Evolutionary conservation across 2,329 filamentous ascomycete species (phyloP), one percentile per base, ranked within the genome.

Genomic region (Penicillium freii): DNA sequence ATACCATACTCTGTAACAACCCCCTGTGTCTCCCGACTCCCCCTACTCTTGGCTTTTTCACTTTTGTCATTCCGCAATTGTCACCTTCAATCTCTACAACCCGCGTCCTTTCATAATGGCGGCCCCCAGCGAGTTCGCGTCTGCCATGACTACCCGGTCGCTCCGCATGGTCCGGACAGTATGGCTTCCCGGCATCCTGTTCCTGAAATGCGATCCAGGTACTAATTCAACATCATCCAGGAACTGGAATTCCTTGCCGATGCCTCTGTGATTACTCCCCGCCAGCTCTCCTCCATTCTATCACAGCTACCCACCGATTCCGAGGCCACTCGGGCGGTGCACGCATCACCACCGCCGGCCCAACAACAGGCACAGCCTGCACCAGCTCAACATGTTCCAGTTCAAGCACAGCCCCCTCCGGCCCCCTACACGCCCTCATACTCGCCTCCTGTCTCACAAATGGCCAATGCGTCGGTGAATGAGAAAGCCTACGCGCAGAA

Each of bases 231-330:
- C 56, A 56, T 36, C 40, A 46, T 56, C 23, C 65, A 96, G 92
- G 92, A 97, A 79, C 89, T 97, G 59, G 92, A 96, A 76, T 89
- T 87, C 66, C 89, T 97, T 60, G 84, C 91, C 65, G 92, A 96
- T 73, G 86, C 89, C 69, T 87, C 87, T 64, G 82, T 92, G 70
- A 90, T 97, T 73, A 86, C 83, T 62, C 87, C 90, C 58, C 78
- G 86, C 55, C 86, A 88, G 70, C 91, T 92, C 72, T 87, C 90
- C 69, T 83, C 82, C 51, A 91, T 97, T 73, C 82, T 87, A 70
- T 78, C 81, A 62, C 83, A 90, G 68, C 87, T 97, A 33, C 93
- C 92, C 36, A 77, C 82, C 63, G 66, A 72, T 54, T 70, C 69
- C 62, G 62, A 64, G 27, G 51, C 45, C 33, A 47, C 61, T 25